phyloP scores from a whole-genome alignment of 352 stramenopile genomes.

The Phytophthora megakarya region DNA sequence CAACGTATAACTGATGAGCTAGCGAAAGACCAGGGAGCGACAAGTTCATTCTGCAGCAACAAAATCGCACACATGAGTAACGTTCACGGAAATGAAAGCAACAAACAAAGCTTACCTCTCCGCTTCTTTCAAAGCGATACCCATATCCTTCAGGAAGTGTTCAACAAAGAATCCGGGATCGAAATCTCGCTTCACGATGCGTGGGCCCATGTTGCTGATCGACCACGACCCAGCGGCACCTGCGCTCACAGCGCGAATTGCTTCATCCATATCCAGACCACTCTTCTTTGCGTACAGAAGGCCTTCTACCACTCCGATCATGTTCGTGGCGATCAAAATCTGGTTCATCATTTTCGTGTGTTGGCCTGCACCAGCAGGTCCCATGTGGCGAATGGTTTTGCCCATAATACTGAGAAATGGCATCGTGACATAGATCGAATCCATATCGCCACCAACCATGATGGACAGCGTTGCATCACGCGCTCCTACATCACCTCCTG shows the following conservation, averaged over 20 bases:
- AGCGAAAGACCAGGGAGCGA: constrained; percentile 84
- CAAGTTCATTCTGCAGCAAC: constrained; percentile 73
- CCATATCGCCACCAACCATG: constrained; percentile 90
- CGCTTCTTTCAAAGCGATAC: constrained; percentile 88
- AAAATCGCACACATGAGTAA: constrained; percentile 4
- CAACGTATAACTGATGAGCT: constrained; percentile 87
- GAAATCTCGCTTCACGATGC: constrained; percentile 89
- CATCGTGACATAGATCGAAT: constrained; percentile 79
- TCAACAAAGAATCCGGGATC: constrained; percentile 92
- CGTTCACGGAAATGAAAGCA: neutral
- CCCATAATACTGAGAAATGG: constrained; percentile 90
- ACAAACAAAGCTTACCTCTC: constrained; percentile 45
- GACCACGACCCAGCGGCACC: constrained; percentile 89
- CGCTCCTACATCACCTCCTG: constrained; percentile 88
- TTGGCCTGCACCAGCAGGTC: constrained; percentile 77
- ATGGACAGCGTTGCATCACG: constrained; percentile 88
- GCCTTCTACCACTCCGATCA: constrained; percentile 90
- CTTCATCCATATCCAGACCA: constrained; percentile 88
- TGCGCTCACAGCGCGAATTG: constrained; percentile 83
- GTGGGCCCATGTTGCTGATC: constrained; percentile 89
- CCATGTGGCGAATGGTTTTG: constrained; percentile 91
- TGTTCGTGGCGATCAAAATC: constrained; percentile 87
- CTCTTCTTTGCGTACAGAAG: constrained; percentile 89
- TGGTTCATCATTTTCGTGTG: constrained; percentile 95
- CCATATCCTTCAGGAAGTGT: constrained; percentile 92